Evolutionary conservation across 192 early-diverging fungal species (phyloP), one percentile per base, ranked within the genome.

Genomic region (Coemansia sp.): DNA sequence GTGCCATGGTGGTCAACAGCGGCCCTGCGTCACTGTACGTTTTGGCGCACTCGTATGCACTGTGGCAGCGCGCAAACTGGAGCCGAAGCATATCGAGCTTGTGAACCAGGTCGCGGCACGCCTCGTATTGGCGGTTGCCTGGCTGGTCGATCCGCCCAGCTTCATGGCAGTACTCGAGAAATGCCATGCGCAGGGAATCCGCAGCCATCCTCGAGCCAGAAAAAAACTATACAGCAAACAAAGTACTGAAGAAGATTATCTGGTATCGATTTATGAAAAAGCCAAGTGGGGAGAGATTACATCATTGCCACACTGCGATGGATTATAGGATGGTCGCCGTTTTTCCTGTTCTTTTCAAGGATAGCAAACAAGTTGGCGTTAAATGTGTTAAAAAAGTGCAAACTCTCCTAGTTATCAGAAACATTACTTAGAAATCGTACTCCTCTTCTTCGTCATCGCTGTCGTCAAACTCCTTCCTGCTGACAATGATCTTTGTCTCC

Each of bases 11-110:
- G 10, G 53, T 64, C 20, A 74, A 38, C n/a, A 80, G 38, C 27
- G 71, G 72, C 28, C 77, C 77, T 27, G 67, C 30, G 22, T 80
- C 72, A 20, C 72, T 67, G 33, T 59, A 64, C 59, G 47, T 48
- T 52, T 70, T 66, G 22, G 72, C 71, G 19, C 77, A 80, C 57
- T 80, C 77, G 55, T 74, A 50, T 5, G 77, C 77, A 40, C 68
- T 80, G 58, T 67, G 68, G 38, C 59, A 70, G 14, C 52, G 59
- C 2, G 64, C n/a, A 25, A 72, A 29, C 56, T 72, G 65, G 1
- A 67, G 34, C 44, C 41, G 61, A 17, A 72, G 29, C 8, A 52
- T 38, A 25, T 57, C 29, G 14, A 77, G 65, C 54, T 64, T 69
- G 31, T 60, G 56, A n/a, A 65, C 59, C 19, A 77, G 30, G 5